Percentiles rank a stretch among this genome's conserved stretches.
These are phyloP conservation scores for Penicillium crustosum DNA, from an alignment of 2,329 filamentous ascomycete species.

Conservation along the genomic window DNA sequence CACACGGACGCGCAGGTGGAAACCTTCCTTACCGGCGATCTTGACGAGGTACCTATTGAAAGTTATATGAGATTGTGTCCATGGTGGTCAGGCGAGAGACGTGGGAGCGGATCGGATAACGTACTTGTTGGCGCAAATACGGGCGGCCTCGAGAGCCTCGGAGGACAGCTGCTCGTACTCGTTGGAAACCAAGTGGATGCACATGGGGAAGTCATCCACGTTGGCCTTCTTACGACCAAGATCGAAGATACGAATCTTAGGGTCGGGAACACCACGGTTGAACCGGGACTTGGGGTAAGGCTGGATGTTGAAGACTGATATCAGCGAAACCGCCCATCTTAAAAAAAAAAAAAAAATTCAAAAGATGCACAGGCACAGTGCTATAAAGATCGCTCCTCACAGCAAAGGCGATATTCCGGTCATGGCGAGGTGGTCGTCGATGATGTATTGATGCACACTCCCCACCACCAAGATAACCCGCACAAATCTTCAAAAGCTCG, in stretches of 20 bases:
- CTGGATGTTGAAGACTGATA: conserved; percentile 45
- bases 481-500: conserved; percentile 24
- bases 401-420: not conserved
- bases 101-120: conserved; percentile 21
- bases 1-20: conserved; percentile 73
- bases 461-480: conserved; percentile 36
- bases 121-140: conserved; percentile 99
- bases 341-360: conserved; percentile 9
- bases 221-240: conserved; percentile 97
- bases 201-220: conserved; percentile 99
- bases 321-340: conserved; percentile 21
- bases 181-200: conserved; percentile 99
- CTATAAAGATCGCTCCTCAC: not conserved
- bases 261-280: conserved; percentile 95
- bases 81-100: not conserved
- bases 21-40: conserved; percentile 68
- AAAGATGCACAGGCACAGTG: not conserved
- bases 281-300: conserved; percentile 99
- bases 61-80: conserved; percentile 12
- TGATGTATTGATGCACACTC: conserved; percentile 11
- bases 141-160: conserved; percentile 98
- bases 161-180: conserved; percentile 99
- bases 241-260: conserved; percentile 94
- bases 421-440: conserved; percentile 6
- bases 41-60: conserved; percentile 63